Percentiles rank a stretch among this genome's conserved stretches.
phyloP scores from a whole-genome alignment of 306 rosid species.

The Fagus sylvatica region DNA sequence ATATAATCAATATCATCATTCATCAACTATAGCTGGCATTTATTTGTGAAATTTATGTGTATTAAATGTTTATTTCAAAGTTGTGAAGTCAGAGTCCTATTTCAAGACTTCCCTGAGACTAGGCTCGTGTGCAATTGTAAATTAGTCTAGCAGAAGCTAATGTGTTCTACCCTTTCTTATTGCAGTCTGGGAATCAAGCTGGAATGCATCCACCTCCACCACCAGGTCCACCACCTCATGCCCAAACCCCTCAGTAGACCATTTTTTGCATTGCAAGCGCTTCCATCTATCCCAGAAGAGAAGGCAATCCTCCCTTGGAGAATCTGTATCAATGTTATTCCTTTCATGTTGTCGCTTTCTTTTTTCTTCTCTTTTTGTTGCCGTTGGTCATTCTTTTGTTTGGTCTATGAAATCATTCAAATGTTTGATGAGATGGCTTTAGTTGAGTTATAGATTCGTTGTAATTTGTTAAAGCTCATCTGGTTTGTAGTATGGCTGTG shows the following conservation, averaged over 20 bases:
- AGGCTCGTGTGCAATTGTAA: not conserved
- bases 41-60: not conserved
- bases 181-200: constrained; percentile 72
- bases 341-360: not conserved
- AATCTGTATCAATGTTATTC: not conserved
- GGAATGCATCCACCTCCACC: constrained; percentile 71
- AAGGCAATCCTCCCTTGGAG: not conserved
- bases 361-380: not conserved
- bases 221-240: constrained; percentile 47
- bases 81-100: not conserved
- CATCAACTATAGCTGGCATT: not conserved
- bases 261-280: not conserved
- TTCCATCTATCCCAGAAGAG: not conserved
- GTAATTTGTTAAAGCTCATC: too few relatives aligned
- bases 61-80: not conserved
- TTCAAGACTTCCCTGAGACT: constrained; percentile 1
- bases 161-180: constrained; percentile 4
- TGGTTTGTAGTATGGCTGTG: too few relatives aligned
- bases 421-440: too few relatives aligned
- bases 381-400: not conserved
- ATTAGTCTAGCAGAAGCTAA: not conserved
- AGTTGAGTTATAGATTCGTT: too few relatives aligned
- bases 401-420: not conserved
- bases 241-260: constrained; percentile 62
- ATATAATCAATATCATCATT: too few relatives aligned